Base-by-base conservation (phyloP, 352 stramenopile species). In the Phytophthora pinifolia region DNA sequence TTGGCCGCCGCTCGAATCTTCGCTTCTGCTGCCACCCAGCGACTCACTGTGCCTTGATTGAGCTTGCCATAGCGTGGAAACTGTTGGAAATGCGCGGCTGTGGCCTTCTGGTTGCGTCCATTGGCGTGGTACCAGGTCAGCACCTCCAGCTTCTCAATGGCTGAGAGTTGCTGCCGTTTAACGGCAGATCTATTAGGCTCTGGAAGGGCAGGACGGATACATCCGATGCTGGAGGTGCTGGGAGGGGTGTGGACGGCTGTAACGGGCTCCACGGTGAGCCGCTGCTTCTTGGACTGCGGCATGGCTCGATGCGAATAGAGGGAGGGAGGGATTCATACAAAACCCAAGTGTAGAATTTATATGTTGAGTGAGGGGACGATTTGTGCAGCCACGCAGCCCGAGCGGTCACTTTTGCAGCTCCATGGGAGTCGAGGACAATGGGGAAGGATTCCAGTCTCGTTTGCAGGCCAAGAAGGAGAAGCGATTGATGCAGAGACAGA, bases 401-500 rank as follows among this genome's bases (percentile, higher is more conserved):
- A 65, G 22, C 12, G 43, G 57, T 55, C 57, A 30, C 49, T 8
- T 25, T 6, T 27, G 20, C 17, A 18, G 48, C 31, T 35, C 30
- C 35, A 62, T 62, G 54, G 39, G 39, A 9, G 36, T 45, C 1
- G 47, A 55, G 18, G 47, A 51, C 12, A 50, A 45, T 51, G 41
- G 15, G 6, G 48, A 58, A 14, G 27, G 15, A 8, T 82, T 79
- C 33, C 76, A 84, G 33, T 89, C 81, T 1, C 67, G 66, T 6
- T 50, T 89, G 6, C 76, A 73, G 15, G 76, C 81, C 8, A 91
- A 91, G 48, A 70, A 76, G 8, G 74, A 86, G 15, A 72, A 88
- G 39, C 71, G 78, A 7, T 45, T 60, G 27, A 44, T 58, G 22
- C 64, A 67, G 38, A 51, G 38, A 14, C 54, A 69, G 15, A 22